A percentile compares a stretch with the other conserved stretches of the same genome.
Conservation (phyloP, 2,329 filamentous ascomycete species). For the Hypomyces rosellus region DNA sequence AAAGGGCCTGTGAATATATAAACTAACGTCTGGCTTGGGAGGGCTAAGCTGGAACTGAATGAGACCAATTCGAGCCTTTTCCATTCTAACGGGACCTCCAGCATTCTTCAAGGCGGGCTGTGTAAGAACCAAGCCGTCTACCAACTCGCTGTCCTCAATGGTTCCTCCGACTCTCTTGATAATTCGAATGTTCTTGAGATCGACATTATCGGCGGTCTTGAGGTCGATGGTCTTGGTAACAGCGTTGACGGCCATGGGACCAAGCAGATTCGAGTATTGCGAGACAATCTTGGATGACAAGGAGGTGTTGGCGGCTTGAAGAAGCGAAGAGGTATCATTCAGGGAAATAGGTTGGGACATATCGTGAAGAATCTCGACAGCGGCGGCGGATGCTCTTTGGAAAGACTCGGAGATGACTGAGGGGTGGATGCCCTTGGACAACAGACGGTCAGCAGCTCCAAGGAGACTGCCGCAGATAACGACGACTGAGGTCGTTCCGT, state of each 20-base stretch:
- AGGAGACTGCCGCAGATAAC: constrained; percentile 95
- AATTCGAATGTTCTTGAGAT: constrained; percentile 92
- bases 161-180: constrained; percentile 97
- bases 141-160: constrained; percentile 96
- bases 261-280: constrained; percentile 88
- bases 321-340: constrained; percentile 77
- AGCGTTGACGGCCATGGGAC: constrained; percentile 96
- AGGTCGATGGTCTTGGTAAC: constrained; percentile 94
- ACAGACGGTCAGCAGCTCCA: constrained; percentile 83
- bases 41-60: constrained; percentile 99
- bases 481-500: constrained; percentile 96
- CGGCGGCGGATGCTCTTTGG: constrained; percentile 84
- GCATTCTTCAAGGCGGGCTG: constrained; percentile 92
- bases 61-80: constrained; percentile 93
- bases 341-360: constrained; percentile 95
- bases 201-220: constrained; percentile 92
- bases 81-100: constrained; percentile 83
- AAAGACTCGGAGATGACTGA: constrained; percentile 97
- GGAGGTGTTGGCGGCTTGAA: constrained; percentile 95
- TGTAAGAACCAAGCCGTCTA: constrained; percentile 87
- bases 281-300: constrained; percentile 98
- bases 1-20: neutral
- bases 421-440: constrained; percentile 92
- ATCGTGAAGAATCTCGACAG: constrained; percentile 83
- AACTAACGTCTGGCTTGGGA: constrained; percentile 84